phyloP scores from a whole-genome alignment of 805 yeast genomes.

The Wilhelminamyces savonicus region DNA sequence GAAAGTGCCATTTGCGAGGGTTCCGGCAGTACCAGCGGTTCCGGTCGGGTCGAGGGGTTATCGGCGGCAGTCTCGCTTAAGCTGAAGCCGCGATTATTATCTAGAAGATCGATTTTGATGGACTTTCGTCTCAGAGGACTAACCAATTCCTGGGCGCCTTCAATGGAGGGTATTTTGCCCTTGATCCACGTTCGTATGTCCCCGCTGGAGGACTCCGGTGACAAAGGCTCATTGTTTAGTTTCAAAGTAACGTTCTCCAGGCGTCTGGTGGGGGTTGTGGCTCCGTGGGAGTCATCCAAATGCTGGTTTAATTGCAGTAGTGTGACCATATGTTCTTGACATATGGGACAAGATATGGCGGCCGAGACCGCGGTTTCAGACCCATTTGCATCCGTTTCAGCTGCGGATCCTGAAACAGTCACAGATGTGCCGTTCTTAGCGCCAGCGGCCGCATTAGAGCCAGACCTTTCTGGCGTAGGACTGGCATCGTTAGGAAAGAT shows the following conservation, averaged over 20 bases:
- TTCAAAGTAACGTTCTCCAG: slow-evolving; percentile 8
- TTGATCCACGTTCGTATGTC: slow-evolving; percentile 39
- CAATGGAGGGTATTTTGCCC: slow-evolving; percentile 31
- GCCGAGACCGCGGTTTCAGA: no score
- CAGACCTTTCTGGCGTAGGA: no score
- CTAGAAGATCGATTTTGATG: slow-evolving; percentile 46
- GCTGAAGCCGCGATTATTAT: slow-evolving; percentile 31
- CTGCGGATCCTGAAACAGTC: no score
- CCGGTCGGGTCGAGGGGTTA: slow-evolving; percentile 1
- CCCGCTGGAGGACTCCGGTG: slow-evolving; percentile 20
- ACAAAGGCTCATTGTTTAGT: slow-evolving; percentile 4
- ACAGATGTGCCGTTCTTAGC: no score
- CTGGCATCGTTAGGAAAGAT: no score
- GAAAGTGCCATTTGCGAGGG: slow-evolving; percentile 30
- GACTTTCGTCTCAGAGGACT: slow-evolving; percentile 29
- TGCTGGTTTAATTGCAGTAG: slow-evolving; percentile 58
- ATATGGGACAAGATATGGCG: slow-evolving; percentile 88
- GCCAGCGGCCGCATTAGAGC: no score
- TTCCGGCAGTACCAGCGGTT: no score
- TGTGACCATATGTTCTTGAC: slow-evolving; percentile 52
- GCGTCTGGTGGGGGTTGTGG: slow-evolving; percentile 3
- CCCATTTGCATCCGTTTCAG: no score
- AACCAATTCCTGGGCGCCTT: slow-evolving; percentile 6
- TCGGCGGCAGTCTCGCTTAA: slow-evolving; percentile 16
- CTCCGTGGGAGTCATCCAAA: slow-evolving; percentile 60